Evolutionary conservation across 2,329 filamentous ascomycete genomes (phyloP), one percentile per base, ranked within the genome.

Genomic region (Ilyonectria robusta): DNA sequence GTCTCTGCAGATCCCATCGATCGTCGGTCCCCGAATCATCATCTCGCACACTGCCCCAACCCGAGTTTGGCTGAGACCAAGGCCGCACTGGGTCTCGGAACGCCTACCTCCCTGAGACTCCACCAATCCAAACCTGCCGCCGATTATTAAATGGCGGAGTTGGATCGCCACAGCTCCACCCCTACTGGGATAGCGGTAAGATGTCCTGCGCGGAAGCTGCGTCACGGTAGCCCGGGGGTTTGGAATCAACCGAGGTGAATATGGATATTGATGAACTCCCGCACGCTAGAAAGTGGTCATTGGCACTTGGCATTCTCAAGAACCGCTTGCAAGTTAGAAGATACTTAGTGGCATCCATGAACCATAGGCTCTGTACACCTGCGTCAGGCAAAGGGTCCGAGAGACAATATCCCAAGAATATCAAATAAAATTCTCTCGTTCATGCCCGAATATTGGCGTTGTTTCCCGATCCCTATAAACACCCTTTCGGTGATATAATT

Each of bases 61-160:
- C 19, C 33, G 33, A 19, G 44, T 57, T 46, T 29, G 10, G 19
- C 54, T 55, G 51, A 57, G 47, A 56, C 59, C 37, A 37, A 46
- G 55, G 37, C 59, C 57, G 51, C 31, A 47, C 57, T 57, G 54
- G 21, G 59, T 56, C 57, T 67, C 56, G 40, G 44, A 53, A 40
- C 44, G 31, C 40, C 33, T 35, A 33, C 26, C 26, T 55, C 19
- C 17, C 47, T 19, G 23, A 17, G 21, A 54, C 40, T 46, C 64
- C 53, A 67, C 66, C 56, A 58, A 56, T 23, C 29, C 23, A 57
- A 33, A 57, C 47, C 47, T 21, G 17, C 21, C 19, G 19, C 53
- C 26, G 17, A 21, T 17, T 17, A n/a, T 54, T 54, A 33, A 56
- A 61, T 55, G 31, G 51, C 11, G 46, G 42, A 23, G 2, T 44